phyloP scores from a whole-genome alignment of 2,329 filamentous ascomycete genomes.

The Arachnopeziza araneosa region DNA sequence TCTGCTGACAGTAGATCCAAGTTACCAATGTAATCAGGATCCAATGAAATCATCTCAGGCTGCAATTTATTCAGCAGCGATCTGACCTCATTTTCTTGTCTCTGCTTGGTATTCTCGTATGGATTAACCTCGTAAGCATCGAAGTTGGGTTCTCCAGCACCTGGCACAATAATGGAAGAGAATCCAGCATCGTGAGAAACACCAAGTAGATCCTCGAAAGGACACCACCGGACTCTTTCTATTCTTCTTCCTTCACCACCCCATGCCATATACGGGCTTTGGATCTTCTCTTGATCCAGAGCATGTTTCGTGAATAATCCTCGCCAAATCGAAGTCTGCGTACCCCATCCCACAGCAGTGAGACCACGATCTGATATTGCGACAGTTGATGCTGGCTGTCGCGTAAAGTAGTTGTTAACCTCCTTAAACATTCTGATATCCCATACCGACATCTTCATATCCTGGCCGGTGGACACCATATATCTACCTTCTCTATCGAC shows the following conservation, averaged over 20 bases:
- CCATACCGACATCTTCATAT: constrained; percentile 90
- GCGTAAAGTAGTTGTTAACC: constrained; percentile 81
- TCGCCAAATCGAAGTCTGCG: constrained; percentile 84
- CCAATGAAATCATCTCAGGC: constrained; percentile 93
- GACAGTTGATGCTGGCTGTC: constrained; percentile 75
- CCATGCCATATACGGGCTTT: constrained; percentile 90
- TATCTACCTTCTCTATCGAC: constrained; percentile 88
- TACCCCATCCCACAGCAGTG: constrained; percentile 87
- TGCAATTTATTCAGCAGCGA: constrained; percentile 87
- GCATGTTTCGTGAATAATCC: constrained; percentile 74
- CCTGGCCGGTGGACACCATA: constrained; percentile 91
- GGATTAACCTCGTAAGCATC: constrained; percentile 92
- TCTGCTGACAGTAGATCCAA: constrained; percentile 76
- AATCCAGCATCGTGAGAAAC: constrained; percentile 82
- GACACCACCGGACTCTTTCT: constrained; percentile 84
- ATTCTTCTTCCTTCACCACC: constrained; percentile 78
- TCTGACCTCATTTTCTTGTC: constrained; percentile 89
- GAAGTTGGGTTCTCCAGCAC: constrained; percentile 94
- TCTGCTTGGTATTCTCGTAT: constrained; percentile 87
- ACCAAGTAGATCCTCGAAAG: constrained; percentile 88
- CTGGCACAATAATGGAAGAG: constrained; percentile 82
- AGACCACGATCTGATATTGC: constrained; percentile 85
- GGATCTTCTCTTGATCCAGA: constrained; percentile 69
- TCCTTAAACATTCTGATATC: constrained; percentile 92
- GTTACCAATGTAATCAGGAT: constrained; percentile 87